Base-by-base conservation (phyloP, 176 grass and related monocot species). In the Paspalum vaginatum region DNA sequence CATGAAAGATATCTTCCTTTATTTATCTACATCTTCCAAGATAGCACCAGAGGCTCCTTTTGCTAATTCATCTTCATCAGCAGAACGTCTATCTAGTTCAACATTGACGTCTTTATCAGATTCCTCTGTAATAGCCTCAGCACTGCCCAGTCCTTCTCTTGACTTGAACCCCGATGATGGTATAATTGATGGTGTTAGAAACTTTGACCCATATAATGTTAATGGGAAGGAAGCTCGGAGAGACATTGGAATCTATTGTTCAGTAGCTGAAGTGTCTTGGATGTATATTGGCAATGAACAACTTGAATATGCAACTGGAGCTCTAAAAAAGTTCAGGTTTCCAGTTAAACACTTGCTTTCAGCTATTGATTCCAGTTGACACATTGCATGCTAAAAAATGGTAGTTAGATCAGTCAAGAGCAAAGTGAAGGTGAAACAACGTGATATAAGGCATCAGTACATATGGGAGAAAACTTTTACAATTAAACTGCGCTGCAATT, bases 1-100 rank as follows among this genome's bases (percentile, higher is more conserved):
- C 87, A 99, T 99, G 97, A 91, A 77, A 83, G 91, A 93, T 81
- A 99, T 99, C 18, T 99, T 93, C 74, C 81, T 96, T 9, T 80
- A 86, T 82, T 85, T 99, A 75, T 99, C 97, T 74, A 85, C 83
- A 78, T 95, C 93, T 25, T 83, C 88, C 45, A 89, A 91, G 85
- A 89, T 89, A 81, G 78, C 79, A 46, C 73, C 59, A 16, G 77
- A 89, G 45, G 18, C 62, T 1, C 43, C 37, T 86, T 89, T 79
- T 82, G 78, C 81, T 77, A 77, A 77, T 74, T 86, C 85, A 39
- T 89, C 85, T 85, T 94, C 85, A 81, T 91, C 92, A 86, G 88
- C 78, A 75, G 87, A 88, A 52, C 76, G 74, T 78, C 62, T 95
- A 27, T 89, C 83, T 51, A 66, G 65, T 41, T 86, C 83, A 68